phyloP scores from a whole-genome alignment of 208 protist genomes.

The Wallacemonas collosoma region DNA sequence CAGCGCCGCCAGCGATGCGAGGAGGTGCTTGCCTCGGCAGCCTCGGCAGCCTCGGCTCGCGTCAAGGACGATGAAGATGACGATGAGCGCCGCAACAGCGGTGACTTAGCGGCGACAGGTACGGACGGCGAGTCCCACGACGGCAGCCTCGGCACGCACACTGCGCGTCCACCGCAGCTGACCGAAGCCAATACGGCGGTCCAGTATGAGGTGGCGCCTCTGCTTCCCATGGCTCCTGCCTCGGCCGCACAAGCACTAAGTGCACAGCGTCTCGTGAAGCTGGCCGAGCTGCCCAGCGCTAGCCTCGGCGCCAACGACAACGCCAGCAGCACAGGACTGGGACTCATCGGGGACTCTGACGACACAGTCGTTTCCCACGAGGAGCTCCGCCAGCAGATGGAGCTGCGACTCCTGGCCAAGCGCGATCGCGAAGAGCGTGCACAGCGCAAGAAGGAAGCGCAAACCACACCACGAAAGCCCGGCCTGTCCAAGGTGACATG shows the following conservation, averaged over 20 bases:
- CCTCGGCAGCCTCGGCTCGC: background rate
- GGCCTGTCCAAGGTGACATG: background rate
- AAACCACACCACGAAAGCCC: slow-evolving; percentile 26
- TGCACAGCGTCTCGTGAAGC: slow-evolving; percentile 63
- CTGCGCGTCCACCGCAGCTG: slow-evolving; percentile 22
- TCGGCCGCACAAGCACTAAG: slow-evolving; percentile 53
- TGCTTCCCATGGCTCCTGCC: slow-evolving; percentile 49
- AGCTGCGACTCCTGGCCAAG: slow-evolving; percentile 65
- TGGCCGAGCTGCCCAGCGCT: slow-evolving; percentile 75
- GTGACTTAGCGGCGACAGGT: background rate
- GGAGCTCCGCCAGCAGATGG: slow-evolving; percentile 82
- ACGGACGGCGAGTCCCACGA: slow-evolving; percentile 22
- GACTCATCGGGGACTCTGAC: slow-evolving; percentile 51
- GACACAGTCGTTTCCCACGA: slow-evolving; percentile 86
- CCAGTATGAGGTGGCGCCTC: slow-evolving; percentile 35
- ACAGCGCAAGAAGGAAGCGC: slow-evolving; percentile 62
- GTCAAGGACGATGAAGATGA: slow-evolving; percentile 32
- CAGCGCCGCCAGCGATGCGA: slow-evolving; percentile 44
- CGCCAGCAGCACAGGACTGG: slow-evolving; percentile 14
- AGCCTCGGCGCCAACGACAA: slow-evolving; percentile 54
- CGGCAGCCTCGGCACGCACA: slow-evolving; percentile 21
- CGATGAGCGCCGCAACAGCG: slow-evolving; percentile 23
- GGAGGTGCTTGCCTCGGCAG: slow-evolving; percentile 14
- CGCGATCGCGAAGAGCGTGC: slow-evolving; percentile 83
- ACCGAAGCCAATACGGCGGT: slow-evolving; percentile 19